Percentiles rank a stretch among this genome's conserved stretches.
phyloP scores from a whole-genome alignment of 2,329 filamentous ascomycete genomes.

The Pseudocercospora vitis region DNA sequence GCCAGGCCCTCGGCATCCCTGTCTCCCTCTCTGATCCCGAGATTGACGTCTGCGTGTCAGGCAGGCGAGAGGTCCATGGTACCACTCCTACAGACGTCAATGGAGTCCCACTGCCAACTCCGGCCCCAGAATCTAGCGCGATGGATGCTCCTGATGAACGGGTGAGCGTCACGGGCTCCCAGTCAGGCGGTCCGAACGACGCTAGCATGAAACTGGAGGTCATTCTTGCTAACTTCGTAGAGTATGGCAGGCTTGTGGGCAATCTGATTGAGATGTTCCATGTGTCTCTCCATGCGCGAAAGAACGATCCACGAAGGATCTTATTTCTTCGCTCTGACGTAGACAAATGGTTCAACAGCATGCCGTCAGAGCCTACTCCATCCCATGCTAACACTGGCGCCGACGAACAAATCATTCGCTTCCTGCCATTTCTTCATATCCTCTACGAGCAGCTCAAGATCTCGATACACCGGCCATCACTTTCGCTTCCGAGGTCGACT shows the following conservation, averaged over 20 bases:
- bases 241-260: slow-evolving; percentile 28
- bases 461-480: slow-evolving; percentile 39
- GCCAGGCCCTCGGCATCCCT: slow-evolving; percentile 42
- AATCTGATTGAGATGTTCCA: slow-evolving; percentile 30
- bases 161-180: background rate
- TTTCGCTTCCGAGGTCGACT: slow-evolving; percentile 36
- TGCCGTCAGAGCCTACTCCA: slow-evolving; percentile 25
- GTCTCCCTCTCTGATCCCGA: slow-evolving; percentile 41
- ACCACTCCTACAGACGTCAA: slow-evolving; percentile 19
- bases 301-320: slow-evolving; percentile 23
- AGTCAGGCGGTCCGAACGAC: background rate
- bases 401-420: slow-evolving; percentile 24
- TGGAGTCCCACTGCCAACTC: slow-evolving; percentile 4
- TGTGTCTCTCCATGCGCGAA: slow-evolving; percentile 24
- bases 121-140: slow-evolving; percentile 1
- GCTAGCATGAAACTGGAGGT: slow-evolving; percentile 20
- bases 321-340: slow-evolving; percentile 29
- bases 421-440: slow-evolving; percentile 36
- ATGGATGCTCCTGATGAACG: background rate
- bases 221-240: slow-evolving; percentile 28
- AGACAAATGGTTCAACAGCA: slow-evolving; percentile 30
- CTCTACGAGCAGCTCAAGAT: slow-evolving; percentile 39
- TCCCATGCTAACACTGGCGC: slow-evolving; percentile 20
- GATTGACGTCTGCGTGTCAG: slow-evolving; percentile 43
- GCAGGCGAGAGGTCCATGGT: slow-evolving; percentile 32